Percentiles rank a stretch among this genome's conserved stretches.
phyloP scores from a whole-genome alignment of 148 eudicot species.

The Rhododendron simsii region DNA sequence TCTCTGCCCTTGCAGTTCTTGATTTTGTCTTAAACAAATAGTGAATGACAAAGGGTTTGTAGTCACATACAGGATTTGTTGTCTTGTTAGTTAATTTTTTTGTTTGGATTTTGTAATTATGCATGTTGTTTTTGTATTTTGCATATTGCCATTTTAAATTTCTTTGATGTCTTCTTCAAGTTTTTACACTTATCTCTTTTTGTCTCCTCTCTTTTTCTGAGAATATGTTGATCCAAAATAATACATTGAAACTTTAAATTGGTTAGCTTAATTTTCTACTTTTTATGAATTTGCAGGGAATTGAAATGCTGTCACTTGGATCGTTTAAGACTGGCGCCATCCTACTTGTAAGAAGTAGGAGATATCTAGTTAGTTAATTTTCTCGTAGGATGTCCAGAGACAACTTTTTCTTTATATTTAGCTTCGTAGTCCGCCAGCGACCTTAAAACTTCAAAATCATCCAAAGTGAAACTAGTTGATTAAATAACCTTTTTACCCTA shows the following conservation, averaged over 20 bases:
- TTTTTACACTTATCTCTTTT: background rate
- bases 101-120: background rate
- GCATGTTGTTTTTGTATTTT: background rate
- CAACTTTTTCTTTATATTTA: background rate
- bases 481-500: background rate
- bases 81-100: background rate
- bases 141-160: background rate
- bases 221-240: background rate
- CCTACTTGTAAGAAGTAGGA: constrained; percentile 59
- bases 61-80: background rate
- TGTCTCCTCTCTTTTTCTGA: background rate
- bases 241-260: background rate
- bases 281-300: constrained; percentile 55
- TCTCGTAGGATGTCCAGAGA: background rate
- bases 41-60: background rate
- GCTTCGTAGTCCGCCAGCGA: background rate
- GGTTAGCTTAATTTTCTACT: background rate
- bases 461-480: background rate
- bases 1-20: background rate
- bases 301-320: constrained; percentile 98
- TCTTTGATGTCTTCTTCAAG: background rate
- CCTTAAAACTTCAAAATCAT: background rate
- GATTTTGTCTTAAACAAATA: background rate
- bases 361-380: background rate
- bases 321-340: constrained; percentile 98